Percentiles rank a stretch among this genome's conserved stretches.
phyloP scores from a whole-genome alignment of 768 basidiomycete species.

The Strobilomyces confusus region DNA sequence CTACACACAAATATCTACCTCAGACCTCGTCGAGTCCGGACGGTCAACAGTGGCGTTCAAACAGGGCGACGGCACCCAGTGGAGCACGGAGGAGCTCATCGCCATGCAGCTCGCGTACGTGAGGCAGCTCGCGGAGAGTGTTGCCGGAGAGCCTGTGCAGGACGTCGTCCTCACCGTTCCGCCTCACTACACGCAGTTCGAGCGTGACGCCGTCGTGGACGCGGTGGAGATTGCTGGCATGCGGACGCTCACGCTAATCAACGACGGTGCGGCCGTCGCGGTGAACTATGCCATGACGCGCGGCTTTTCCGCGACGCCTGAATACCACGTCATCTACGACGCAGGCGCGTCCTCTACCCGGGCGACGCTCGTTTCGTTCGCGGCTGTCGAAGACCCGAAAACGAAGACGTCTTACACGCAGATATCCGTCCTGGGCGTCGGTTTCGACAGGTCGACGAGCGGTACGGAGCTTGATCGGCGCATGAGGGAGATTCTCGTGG shows the following conservation, averaged over 20 bases:
- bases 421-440: constrained; percentile 76
- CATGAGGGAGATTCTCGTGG: constrained; percentile 74
- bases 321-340: constrained; percentile 91
- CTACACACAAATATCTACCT: too few relatives aligned
- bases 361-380: constrained; percentile 74
- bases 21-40: constrained; percentile 47
- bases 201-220: constrained; percentile 88
- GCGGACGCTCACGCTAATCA: constrained; percentile 75
- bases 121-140: constrained; percentile 77
- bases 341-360: constrained; percentile 82
- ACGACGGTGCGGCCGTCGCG: constrained; percentile 93
- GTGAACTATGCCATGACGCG: constrained; percentile 98
- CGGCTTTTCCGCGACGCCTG: constrained; percentile 63
- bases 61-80: constrained; percentile 61
- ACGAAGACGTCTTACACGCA: constrained; percentile 55
- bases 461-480: constrained; percentile 85
- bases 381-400: constrained; percentile 44
- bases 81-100: constrained; percentile 85
- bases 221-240: constrained; percentile 91
- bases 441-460: constrained; percentile 70
- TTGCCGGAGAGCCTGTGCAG: constrained; percentile 69
- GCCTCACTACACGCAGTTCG: constrained; percentile 83
- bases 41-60: constrained; percentile 60
- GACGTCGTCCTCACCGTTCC: constrained; percentile 92
- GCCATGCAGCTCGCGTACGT: constrained; percentile 94